Evolutionary conservation across 768 basidiomycete species (phyloP), one percentile per base, ranked within the genome.

Genomic region (Trametes villosa): DNA sequence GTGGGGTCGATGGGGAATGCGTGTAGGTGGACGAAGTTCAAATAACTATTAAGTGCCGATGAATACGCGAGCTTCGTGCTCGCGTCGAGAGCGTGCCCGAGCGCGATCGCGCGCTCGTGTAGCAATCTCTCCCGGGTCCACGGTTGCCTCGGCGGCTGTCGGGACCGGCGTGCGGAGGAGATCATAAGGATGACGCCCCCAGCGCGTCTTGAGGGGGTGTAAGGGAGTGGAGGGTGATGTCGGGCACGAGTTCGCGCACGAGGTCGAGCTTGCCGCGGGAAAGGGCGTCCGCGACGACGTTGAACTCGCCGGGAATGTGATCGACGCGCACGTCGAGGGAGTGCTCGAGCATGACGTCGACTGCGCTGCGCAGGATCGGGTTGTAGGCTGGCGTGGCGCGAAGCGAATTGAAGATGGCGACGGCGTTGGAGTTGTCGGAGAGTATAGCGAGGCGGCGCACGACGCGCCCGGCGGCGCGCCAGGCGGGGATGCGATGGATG

Each of bases 41-140:
- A 27, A 42, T 79, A 81, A 1, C 75, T 78, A 26, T 77, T 71
- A 20, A 77, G 59, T 8, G 73, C 70, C 0, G 76, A 77, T 0
- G 66, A 51, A 60, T 80, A 80, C 0, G 69, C 55, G 0, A 22
- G 1, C 0, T 17, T 4, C 0, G 74, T 72, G 4, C 68, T 67
- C 0, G 15, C 17, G 17, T 75, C 71, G 24, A 79, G 62, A 77
- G n/a, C n/a, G n/a, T n/a, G n/a, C n/a, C n/a, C n/a, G n/a, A n/a
- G n/a, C n/a, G n/a, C n/a, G n/a, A n/a, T 66, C 3, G 71, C 62
- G 8, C 74, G 68, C 59, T 75, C 72, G n/a, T 64, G 72, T 0
- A 70, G 11, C 3, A 81, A 68, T 4, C 65, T 62, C 33, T 79
- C 73, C 0, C 44, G 24, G 0, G 75, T 58, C 80, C 81, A 81